phyloP scores from a whole-genome alignment of 805 yeast genomes.

The Yamadazyma paraphyllophila region DNA sequence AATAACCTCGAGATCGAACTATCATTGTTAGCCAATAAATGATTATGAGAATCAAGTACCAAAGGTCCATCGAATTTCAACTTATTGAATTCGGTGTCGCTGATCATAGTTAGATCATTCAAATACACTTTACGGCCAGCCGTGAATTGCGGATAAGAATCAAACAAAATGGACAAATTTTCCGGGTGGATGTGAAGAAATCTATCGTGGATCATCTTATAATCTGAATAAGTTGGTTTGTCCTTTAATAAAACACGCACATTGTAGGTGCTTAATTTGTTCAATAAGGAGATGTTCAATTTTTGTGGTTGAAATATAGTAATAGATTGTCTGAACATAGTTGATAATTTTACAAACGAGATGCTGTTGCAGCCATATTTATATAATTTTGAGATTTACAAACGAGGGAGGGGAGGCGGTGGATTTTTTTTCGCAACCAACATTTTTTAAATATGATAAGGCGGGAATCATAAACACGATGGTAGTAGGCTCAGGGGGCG shows the following conservation, averaged over 20 bases:
- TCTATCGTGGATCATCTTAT: constrained; percentile 23
- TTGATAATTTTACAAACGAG: not conserved
- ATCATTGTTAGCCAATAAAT: constrained; percentile 40
- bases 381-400: constrained; percentile 3
- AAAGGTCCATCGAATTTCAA: constrained; percentile 21
- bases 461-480: not conserved
- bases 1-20: constrained; percentile 37
- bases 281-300: constrained; percentile 11
- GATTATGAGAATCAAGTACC: constrained; percentile 37
- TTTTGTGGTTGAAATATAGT: constrained; percentile 14
- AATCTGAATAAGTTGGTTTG: constrained; percentile 24
- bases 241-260: constrained; percentile 13
- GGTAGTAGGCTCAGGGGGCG: not conserved
- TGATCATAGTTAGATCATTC: constrained; percentile 15
- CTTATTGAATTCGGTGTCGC: constrained; percentile 12
- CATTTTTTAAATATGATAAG: constrained; percentile 10
- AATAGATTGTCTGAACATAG: constrained; percentile 15
- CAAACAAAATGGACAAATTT: constrained; percentile 24
- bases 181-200: constrained; percentile 36
- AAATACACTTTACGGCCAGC: constrained; percentile 10
- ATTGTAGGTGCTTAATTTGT: constrained; percentile 10
- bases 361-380: constrained; percentile 1
- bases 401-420: constrained; percentile 6
- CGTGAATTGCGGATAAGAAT: constrained; percentile 11
- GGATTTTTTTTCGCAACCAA: constrained; percentile 12